Base-by-base conservation (phyloP, 345 rosid genomes). In the Boechera retrofracta region DNA sequence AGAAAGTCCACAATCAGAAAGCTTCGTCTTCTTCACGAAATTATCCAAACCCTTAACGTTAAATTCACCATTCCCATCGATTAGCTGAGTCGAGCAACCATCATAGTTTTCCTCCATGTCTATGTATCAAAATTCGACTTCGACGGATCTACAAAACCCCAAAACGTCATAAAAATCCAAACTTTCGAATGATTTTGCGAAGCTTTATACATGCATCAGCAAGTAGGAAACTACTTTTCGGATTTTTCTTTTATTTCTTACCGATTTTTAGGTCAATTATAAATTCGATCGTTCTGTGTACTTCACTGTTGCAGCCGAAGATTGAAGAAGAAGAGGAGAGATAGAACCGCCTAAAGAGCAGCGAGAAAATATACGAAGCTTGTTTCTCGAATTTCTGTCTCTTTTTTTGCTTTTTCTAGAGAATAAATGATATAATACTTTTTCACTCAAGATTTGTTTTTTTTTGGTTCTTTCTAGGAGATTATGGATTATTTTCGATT, bases 1-100 rank as follows among this genome's bases (percentile, higher is more conserved):
- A 45, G 97, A 91, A 63, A 89, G 92, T 35, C 97, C 94, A n/a
- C 89, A 81, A 15, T 83, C 67, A 69, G 81, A 67, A 13, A 91
- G 84, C 68, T 81, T 83, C 4, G 89, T 85, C 31, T 82, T 80
- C 55, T 63, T 79, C 56, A 83, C 62, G 83, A 91, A 87, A 76
- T 71, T 81, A 9, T 89, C 85, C 71, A 91, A 87, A 10, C 91
- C 93, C 64, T 38, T 80, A 39, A 69, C 90, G 70, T 89, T 85
- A 78, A 91, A 91, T 6, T 55, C 83, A 16, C 92, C 94, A 16
- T 83, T 18, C 16, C 85, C 94, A 68, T 87, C 83, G 73, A 89
- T 83, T 71, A 91, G 81, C 77, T 89, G 94, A 15, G 87, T 84
- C 28, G 89, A 59, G 82, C 80, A 85, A 74, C 82, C 59, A n/a